phyloP scores from a whole-genome alignment of 225 moss, liverwort and hornwort species.

The Marchantia polymorpha region DNA sequence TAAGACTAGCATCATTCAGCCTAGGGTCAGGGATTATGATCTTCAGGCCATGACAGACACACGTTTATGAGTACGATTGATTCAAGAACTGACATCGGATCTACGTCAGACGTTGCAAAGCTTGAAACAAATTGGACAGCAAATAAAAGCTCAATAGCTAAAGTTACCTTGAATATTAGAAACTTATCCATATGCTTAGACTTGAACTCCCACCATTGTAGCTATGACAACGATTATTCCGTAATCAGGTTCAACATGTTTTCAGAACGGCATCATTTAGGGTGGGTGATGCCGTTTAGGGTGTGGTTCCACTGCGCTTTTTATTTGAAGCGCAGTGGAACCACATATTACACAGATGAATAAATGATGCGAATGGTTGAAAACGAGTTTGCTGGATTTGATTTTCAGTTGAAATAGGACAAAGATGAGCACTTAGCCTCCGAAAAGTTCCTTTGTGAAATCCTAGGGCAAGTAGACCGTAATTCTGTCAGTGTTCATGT shows the following conservation, averaged over 20 bases:
- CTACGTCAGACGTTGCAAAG: too few species aligned
- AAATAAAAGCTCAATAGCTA: background rate
- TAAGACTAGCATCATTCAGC: background rate
- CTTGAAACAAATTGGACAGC: too few species aligned
- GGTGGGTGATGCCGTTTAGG: too few species aligned
- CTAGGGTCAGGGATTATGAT: too few species aligned
- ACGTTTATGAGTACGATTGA: too few species aligned
- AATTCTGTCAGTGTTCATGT: too few species aligned
- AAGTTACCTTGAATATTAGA: conserved; percentile 85
- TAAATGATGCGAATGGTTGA: background rate
- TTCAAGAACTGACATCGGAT: too few species aligned
- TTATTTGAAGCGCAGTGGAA: background rate
- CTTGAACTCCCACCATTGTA: conserved; percentile 99
- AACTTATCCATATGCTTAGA: conserved; percentile 96
- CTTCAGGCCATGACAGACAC: background rate
- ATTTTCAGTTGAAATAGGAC: background rate
- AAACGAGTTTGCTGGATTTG: background rate
- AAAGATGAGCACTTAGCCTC: conserved; percentile 62
- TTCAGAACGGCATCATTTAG: too few species aligned
- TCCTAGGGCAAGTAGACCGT: conserved; percentile 66
- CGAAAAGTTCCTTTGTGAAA: conserved; percentile 75
- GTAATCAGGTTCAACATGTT: background rate
- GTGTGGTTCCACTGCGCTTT: too few species aligned
- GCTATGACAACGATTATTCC: conserved; percentile 47
- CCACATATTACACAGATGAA: background rate